Percentiles rank a stretch among this genome's conserved stretches.
Evolutionary conservation across 768 basidiomycete species (phyloP).

Genomic region (Nidula microcarpa): DNA sequence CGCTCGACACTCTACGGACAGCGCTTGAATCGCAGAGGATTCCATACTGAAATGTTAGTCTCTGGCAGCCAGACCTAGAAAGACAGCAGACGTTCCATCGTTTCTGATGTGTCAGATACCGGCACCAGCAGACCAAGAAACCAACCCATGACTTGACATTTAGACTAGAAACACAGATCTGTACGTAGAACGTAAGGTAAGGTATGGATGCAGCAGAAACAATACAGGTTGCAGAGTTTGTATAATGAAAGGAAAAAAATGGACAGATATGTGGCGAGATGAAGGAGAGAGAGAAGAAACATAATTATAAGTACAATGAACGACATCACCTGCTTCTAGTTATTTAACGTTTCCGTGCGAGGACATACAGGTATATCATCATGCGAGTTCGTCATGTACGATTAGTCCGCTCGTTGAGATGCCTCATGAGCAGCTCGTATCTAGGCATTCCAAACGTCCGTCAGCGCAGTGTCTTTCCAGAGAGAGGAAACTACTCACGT

Average conservation of each 20-base stretch:
- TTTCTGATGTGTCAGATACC: too few species aligned
- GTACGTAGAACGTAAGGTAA: neutral
- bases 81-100: too few species aligned
- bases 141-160: too few species aligned
- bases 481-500: constrained; percentile 50
- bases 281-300: neutral
- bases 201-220: neutral
- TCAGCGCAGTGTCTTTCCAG: neutral
- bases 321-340: neutral
- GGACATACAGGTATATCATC: neutral
- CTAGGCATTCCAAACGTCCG: constrained; percentile 17
- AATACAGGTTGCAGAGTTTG: neutral
- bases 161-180: neutral
- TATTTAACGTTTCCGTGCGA: neutral
- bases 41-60: too few species aligned
- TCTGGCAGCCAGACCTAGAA: too few species aligned
- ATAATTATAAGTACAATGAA: neutral
- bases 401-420: constrained; percentile 33
- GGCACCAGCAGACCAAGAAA: neutral
- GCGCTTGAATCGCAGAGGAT: too few species aligned
- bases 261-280: neutral
- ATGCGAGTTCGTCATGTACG: neutral
- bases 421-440: constrained; percentile 54
- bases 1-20: too few species aligned
- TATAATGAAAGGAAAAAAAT: neutral